phyloP scores from a whole-genome alignment of 2,329 filamentous ascomycete genomes.

The Aureobasidium pullulans region DNA sequence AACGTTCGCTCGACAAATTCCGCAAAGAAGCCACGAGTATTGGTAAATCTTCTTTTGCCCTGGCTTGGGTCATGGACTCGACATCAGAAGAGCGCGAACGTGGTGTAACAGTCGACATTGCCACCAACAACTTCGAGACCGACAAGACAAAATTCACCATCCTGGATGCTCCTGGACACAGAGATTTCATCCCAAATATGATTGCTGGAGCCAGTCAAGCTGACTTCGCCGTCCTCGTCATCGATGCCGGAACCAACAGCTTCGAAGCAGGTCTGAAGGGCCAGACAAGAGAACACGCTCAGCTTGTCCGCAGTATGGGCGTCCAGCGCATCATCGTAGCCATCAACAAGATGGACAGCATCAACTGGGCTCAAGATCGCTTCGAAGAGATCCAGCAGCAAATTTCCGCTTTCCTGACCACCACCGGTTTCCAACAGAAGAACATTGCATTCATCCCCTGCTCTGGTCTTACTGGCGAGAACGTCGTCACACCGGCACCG shows the following conservation, averaged over 20 bases:
- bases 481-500: conserved; percentile 59
- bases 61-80: conserved; percentile 96
- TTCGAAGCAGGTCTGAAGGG: conserved; percentile 91
- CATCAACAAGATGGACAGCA: conserved; percentile 90
- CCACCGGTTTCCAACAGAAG: conserved; percentile 73
- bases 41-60: conserved; percentile 89
- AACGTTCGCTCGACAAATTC: conserved; percentile 82
- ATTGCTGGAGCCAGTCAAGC: conserved; percentile 94
- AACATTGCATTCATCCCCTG: conserved; percentile 84
- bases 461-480: conserved; percentile 82
- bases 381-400: conserved; percentile 83
- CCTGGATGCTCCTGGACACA: conserved; percentile 87
- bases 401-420: conserved; percentile 71
- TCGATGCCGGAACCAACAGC: conserved; percentile 82
- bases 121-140: conserved; percentile 90
- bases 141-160: conserved; percentile 84
- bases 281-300: conserved; percentile 87
- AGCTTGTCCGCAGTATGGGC: conserved; percentile 84
- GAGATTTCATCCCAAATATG: conserved; percentile 98
- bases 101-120: conserved; percentile 94
- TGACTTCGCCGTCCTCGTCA: conserved; percentile 89
- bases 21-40: conserved; percentile 82
- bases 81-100: conserved; percentile 79
- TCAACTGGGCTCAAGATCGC: conserved; percentile 71
- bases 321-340: conserved; percentile 82